Evolutionary conservation across 1,284 basidiomycete genomes (phyloP).

Genomic region (Naganishia sp.): DNA sequence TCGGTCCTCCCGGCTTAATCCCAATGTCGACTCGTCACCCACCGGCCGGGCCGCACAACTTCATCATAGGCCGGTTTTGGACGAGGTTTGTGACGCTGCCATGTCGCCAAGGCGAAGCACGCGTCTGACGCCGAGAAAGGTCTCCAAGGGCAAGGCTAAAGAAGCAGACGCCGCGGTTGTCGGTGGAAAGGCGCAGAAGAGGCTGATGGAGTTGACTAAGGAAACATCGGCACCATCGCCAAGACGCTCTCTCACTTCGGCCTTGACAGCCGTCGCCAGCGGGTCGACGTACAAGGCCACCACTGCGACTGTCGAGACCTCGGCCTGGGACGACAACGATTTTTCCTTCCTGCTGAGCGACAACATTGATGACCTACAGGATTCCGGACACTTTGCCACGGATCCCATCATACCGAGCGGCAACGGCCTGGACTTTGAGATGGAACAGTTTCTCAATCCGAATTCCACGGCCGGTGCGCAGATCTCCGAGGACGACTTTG

Average conservation of each 20-base stretch:
- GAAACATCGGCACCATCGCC: constrained; percentile 11
- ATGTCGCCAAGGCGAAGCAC: constrained; percentile 28
- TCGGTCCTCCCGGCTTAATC: constrained; percentile 29
- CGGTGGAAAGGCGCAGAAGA: constrained; percentile 18
- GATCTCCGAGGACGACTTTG: background rate
- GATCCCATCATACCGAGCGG: constrained; percentile 24
- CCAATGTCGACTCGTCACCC: constrained; percentile 17
- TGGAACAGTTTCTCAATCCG: constrained; percentile 25
- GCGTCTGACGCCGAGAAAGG: constrained; percentile 25
- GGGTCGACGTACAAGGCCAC: background rate
- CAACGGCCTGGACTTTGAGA: constrained; percentile 26
- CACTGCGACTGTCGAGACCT: background rate
- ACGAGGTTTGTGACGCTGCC: constrained; percentile 24
- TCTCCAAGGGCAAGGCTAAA: constrained; percentile 22
- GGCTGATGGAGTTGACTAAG: constrained; percentile 26
- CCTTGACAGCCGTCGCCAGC: constrained; percentile 12
- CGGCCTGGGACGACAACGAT: constrained; percentile 25
- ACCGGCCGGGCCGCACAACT: constrained; percentile 4
- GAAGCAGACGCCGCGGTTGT: constrained; percentile 11
- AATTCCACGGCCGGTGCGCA: background rate
- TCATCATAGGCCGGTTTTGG: constrained; percentile 18
- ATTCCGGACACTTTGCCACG: constrained; percentile 13
- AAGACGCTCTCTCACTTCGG: constrained; percentile 8
- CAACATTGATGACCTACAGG: constrained; percentile 24
- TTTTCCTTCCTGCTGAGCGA: constrained; percentile 24